Base-by-base conservation (phyloP, 2,329 filamentous ascomycete genomes). In the Xylaria sp. region DNA sequence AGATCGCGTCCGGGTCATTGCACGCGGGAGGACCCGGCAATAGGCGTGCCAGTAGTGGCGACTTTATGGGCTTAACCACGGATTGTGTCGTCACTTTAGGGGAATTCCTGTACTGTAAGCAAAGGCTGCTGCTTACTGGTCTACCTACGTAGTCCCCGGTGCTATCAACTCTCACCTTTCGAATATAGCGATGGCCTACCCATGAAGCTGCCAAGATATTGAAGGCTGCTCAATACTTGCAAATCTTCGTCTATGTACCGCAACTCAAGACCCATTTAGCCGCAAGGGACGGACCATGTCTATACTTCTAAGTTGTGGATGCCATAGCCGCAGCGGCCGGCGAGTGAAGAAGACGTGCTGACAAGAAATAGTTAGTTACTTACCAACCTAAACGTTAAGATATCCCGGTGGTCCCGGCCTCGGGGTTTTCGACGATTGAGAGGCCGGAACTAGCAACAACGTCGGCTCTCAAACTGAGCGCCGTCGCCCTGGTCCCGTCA, bases 11-110 rank as follows among this genome's bases (percentile, higher is more conserved):
- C 18, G 62, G 43, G 64, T 62, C 57, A 66, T 55, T 61, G 64
- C 64, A 33, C 54, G 41, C 64, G 57, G 63, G 56, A 66, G 33
- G 56, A 12, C 39, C 64, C 64, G 64, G 51, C 23, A 62, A 49
- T 18, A 54, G 20, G 55, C 55, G 33, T 59, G 54, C 62, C 62
- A 52, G 46, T 28, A 25, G 9, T n/a, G n/a, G 25, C 12, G 8
- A 25, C 28, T 54, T 20, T 3, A 31, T 56, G 58, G 28, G 28
- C 28, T 28, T 28, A 28, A 28, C 28, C 28, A 28, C 28, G 3
- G 28, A 5, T 28, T 28, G 28, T 28, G 28, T 28, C 28, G 3
- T 28, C 28, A 28, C 2, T 5, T 28, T 28, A 28, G 28, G 28
- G 28, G 28, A 4, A 3, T 28, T 28, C 28, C 28, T 28, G 28